Conservation (phyloP, 2,329 filamentous ascomycete species). For the Aureobasidium melanogenum region DNA sequence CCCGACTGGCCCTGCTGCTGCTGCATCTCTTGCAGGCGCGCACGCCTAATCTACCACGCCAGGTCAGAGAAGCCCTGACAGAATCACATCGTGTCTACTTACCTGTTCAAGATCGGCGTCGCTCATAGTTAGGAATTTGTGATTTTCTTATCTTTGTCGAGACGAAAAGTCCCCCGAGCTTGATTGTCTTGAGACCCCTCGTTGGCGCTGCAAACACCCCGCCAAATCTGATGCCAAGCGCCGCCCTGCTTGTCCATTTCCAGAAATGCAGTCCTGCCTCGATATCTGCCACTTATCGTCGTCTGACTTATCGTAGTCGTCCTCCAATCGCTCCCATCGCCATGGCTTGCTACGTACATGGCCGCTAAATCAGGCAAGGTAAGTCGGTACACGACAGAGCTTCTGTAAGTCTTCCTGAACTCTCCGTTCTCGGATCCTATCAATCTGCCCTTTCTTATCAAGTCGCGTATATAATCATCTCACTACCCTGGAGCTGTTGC, state of each 20-base stretch:
- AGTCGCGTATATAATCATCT: background rate
- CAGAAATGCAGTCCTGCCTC: background rate
- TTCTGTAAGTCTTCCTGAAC: background rate
- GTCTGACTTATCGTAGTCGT: background rate
- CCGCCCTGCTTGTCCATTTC: background rate
- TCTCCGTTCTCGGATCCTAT: background rate
- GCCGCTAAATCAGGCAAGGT: background rate
- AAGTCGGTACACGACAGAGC: background rate
- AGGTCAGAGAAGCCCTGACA: background rate
- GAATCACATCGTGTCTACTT: slow-evolving; percentile 12
- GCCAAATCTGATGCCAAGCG: background rate
- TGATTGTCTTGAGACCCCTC: background rate
- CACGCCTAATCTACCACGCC: slow-evolving; percentile 65
- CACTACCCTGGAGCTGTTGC: background rate
- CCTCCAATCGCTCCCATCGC: background rate
- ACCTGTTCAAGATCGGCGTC: slow-evolving; percentile 60
- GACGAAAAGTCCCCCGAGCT: slow-evolving; percentile 7
- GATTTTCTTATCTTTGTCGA: background rate
- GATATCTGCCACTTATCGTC: background rate
- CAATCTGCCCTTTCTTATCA: background rate
- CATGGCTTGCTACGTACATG: background rate
- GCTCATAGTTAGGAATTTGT: slow-evolving; percentile 38
- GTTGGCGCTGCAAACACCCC: background rate
- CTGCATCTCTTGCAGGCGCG: slow-evolving; percentile 88
- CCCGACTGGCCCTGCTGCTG: slow-evolving; percentile 49